A percentile compares a stretch with the other conserved stretches of the same genome.
These are phyloP conservation scores for Xenosphaeropsis pyriputrescens DNA, from an alignment of 2,329 filamentous ascomycete species.

Conservation along the genomic window DNA sequence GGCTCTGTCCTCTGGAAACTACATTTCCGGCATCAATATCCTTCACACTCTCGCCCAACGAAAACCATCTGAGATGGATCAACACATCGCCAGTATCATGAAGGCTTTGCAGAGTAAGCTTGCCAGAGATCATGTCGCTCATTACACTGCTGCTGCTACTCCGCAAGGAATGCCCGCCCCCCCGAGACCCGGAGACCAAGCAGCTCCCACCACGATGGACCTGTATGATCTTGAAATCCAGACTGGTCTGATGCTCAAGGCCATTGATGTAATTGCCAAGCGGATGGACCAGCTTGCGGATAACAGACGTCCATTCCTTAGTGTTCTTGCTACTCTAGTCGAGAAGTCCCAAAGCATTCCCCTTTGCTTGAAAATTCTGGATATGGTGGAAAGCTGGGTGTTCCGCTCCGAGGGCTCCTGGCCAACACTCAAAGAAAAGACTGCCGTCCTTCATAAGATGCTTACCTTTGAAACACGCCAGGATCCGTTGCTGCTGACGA, in stretches of 20 bases:
- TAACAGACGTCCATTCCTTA: constrained; percentile 82
- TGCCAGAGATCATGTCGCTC: constrained; percentile 82
- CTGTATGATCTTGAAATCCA: constrained; percentile 77
- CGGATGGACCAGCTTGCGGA: constrained; percentile 90
- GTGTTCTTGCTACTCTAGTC: constrained; percentile 84
- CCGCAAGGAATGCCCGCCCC: constrained; percentile 24
- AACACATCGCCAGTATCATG: constrained; percentile 79
- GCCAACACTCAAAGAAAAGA: constrained; percentile 97
- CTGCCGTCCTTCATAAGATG: constrained; percentile 98
- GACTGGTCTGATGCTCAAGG: constrained; percentile 82
- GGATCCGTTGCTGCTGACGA: constrained; percentile 74
- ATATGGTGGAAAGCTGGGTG: constrained; percentile 91
- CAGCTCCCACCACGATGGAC: constrained; percentile 43
- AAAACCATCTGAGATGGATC: constrained; percentile 75
- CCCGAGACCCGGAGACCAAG: constrained; percentile 27
- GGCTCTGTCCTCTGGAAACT: constrained; percentile 65
- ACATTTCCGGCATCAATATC: constrained; percentile 81
- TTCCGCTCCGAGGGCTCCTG: constrained; percentile 91
- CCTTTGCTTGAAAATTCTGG: constrained; percentile 82
- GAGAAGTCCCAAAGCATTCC: constrained; percentile 83
- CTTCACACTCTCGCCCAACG: constrained; percentile 82
- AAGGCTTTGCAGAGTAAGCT: constrained; percentile 87
- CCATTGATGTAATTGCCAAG: constrained; percentile 80
- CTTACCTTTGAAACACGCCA: constrained; percentile 77
- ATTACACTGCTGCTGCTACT: constrained; percentile 44